Conservation (phyloP, 2,329 filamentous ascomycete genomes). For the Atkinsonella texensis region DNA sequence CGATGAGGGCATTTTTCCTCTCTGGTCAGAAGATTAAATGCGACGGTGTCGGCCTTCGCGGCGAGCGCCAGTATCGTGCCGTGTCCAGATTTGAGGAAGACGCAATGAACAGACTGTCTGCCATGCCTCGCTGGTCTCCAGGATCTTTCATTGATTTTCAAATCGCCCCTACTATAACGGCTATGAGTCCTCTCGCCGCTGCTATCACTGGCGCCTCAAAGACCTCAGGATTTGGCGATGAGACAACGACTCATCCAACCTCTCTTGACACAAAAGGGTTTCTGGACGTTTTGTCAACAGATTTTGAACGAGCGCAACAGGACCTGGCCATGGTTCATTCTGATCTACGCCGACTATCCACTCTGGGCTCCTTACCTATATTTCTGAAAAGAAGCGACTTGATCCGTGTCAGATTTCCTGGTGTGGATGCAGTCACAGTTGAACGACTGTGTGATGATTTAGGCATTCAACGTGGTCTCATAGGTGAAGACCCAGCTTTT, state of each 20-base stretch:
- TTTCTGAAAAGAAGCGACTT: constrained; percentile 54
- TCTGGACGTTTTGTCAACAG: constrained; percentile 70
- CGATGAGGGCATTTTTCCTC: constrained; percentile 84
- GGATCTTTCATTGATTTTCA: constrained; percentile 85
- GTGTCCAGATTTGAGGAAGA: constrained; percentile 68
- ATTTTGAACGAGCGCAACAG: constrained; percentile 78
- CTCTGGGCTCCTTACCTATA: constrained; percentile 74
- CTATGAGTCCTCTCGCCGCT: constrained; percentile 59
- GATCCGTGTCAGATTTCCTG: constrained; percentile 77
- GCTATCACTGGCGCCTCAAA: constrained; percentile 34
- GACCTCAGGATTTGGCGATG: constrained; percentile 31
- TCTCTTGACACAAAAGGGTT: constrained; percentile 74
- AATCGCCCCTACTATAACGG: constrained; percentile 80
- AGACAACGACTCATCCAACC: constrained; percentile 31
- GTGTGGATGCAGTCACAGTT: constrained; percentile 73
- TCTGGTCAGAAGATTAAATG: constrained; percentile 82
- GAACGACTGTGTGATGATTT: constrained; percentile 78
- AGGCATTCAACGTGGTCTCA: constrained; percentile 66
- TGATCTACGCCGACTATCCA: constrained; percentile 67
- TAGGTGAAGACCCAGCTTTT: constrained; percentile 68
- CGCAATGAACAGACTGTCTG: constrained; percentile 53
- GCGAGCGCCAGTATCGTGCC: constrained; percentile 67
- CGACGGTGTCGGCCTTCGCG: constrained; percentile 61
- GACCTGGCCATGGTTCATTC: constrained; percentile 69
- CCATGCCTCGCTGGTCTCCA: constrained; percentile 41